Base-by-base conservation (phyloP, 169 alveolate species). In the Plasmodium blacklocki region DNA sequence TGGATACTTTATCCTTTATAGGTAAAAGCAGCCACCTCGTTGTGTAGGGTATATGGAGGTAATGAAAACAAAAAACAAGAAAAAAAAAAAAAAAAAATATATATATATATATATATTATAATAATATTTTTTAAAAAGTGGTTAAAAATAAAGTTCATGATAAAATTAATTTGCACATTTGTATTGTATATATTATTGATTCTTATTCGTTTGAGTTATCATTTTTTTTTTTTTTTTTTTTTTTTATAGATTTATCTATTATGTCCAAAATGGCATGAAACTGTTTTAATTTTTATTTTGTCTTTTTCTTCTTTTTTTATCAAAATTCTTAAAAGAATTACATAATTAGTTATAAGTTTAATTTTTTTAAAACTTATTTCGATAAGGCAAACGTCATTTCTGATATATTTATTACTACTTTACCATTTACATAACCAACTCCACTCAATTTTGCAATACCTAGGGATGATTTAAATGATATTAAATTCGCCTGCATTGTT, bases 21-120 rank as follows among this genome's bases (percentile, higher is more conserved):
- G 94, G 94, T 91, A 50, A 94, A 94, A 89, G 91, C 92, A 23
- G 83, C 94, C 26, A 90, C 95, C 2, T 85, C 85, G 50, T 26
- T 94, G 12, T 94, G 96, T 64, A 89, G 95, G 29, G 88, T 94
- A 21, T 94, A 92, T 54, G 96, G 95, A 50, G 94, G 94, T 91
- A 74, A 7, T 14, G 23, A 54, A 11, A 60, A 58, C 49, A 47
- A 26, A 49, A 29, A 9, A 21, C 14, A 66, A 52, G 32, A 49
- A 64, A 26, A 58, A 29, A 8, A 39, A 11, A n/a, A 88, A 88
- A 93, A 59, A 75, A 2, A 49, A 1, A 62, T 39, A 66, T 14
- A 75, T 75, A 63, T 26, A 29, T 29, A 4, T 29, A 29, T 29
- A 29, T 29, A 29, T 29, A 29, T 29, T 29, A 29, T 29, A 29